Evolutionary conservation across 768 basidiomycete genomes (phyloP), one percentile per base, ranked within the genome.

Genomic region (Ramaria sp.): DNA sequence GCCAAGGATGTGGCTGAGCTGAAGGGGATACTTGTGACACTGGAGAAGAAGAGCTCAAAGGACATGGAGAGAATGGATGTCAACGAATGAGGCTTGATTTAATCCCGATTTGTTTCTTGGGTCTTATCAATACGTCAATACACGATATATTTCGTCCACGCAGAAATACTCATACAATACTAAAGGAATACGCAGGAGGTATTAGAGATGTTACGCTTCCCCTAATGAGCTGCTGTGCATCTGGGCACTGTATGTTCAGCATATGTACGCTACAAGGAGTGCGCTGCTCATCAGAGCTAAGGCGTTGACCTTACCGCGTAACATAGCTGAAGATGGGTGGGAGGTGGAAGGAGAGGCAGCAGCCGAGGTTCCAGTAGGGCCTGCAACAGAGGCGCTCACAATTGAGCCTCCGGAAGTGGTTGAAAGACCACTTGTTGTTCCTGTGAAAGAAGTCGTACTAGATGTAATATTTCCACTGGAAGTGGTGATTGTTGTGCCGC

Each of bases 1-100:
- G 73, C 76, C 63, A 80, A 79, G 56, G 88, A 91, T 65, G 73
- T 88, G 11, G 80, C 82, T 42, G 86, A 88, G 69, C 62, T 90
- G 73, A 86, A 88, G 70, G 67, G 65, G 24, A 61, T 83, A 42
- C 61, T 91, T 65, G 74, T 69, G 55, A 72, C 76, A 48, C 65
- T 83, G 24, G 59, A 60, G 55, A 71, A 73, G 57, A 66, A 65
- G 57, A 62, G 59, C 13, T 62, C 31, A 31, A 57, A 48, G 20
- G 47, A 50, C 7, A 20, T 20, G 3, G 54, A 54, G 53, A 24
- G 24, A 7, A 56, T 57, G 55, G 55, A 57, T 20, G 39, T 57
- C 38, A 45, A 37, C 37, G 19, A 20, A 13, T 57, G 48, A 57
- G 6, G 7, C 17, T 31, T 49, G 2, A 27, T 49, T 27, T 33